These are phyloP conservation scores for Kodamaea ohmeri DNA, from an alignment of 1,139 yeast species.

Conservation along the genomic window DNA sequence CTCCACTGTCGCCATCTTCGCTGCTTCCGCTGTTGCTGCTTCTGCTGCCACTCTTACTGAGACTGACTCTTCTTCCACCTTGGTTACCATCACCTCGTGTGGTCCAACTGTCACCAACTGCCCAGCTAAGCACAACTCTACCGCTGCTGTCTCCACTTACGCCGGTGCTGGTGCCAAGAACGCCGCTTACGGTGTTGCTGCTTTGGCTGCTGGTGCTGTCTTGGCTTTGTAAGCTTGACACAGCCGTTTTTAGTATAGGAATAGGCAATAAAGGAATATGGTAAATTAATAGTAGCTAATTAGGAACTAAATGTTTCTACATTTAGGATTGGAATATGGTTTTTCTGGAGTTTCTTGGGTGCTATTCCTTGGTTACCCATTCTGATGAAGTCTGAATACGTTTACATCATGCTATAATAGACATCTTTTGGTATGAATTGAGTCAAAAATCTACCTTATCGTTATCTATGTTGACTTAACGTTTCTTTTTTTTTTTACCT, in stretches of 20 bases:
- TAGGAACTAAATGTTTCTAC: too few relatives aligned
- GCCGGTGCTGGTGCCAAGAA: constrained; percentile 32
- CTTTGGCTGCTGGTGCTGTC: constrained; percentile 52
- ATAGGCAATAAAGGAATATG: too few relatives aligned
- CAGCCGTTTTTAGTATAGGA: constrained; percentile 1
- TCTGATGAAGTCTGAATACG: too few relatives aligned
- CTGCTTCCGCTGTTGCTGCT: constrained; percentile 39
- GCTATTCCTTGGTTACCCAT: too few relatives aligned
- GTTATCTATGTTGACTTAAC: too few relatives aligned
- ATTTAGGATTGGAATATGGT: too few relatives aligned
- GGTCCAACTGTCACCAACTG: constrained; percentile 39
- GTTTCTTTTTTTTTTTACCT: too few relatives aligned
- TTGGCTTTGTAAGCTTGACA: constrained; percentile 43
- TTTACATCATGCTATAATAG: too few relatives aligned
- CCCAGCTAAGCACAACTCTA: constrained; percentile 33
- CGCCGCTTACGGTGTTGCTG: constrained; percentile 46
- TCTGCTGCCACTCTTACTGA: constrained; percentile 35
- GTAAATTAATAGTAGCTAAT: too few relatives aligned
- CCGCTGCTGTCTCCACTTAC: constrained; percentile 36
- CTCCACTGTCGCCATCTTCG: constrained; percentile 46
- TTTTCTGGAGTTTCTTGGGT: too few relatives aligned
- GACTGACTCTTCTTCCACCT: constrained; percentile 29
- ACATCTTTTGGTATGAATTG: too few relatives aligned
- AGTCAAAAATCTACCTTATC: too few relatives aligned
- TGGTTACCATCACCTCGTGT: constrained; percentile 46